These are phyloP conservation scores for Forsythia viridissima DNA, from an alignment of 257 asterid genomes.

Conservation along the genomic window DNA sequence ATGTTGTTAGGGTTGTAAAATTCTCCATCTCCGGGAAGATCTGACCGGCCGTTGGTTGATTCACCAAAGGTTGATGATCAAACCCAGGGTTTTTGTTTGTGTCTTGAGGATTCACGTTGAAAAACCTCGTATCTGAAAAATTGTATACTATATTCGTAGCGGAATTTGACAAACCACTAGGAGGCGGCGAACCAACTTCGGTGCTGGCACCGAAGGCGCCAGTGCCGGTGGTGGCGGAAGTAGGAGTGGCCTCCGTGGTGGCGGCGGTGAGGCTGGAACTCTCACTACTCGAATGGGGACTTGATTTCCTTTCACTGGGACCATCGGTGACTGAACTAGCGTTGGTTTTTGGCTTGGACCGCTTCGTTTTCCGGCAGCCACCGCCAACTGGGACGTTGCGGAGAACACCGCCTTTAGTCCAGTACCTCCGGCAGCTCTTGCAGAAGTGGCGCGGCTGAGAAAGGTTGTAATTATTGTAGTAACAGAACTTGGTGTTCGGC, in stretches of 20 bases:
- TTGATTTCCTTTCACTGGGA: slow-evolving; percentile 34
- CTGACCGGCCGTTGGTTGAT: slow-evolving; percentile 44
- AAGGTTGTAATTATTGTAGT: slow-evolving; percentile 83
- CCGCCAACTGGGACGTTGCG: slow-evolving; percentile 96
- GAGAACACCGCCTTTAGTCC: slow-evolving; percentile 97
- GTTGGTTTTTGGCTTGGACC: slow-evolving; percentile 45
- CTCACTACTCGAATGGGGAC: slow-evolving; percentile 68
- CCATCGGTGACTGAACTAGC: slow-evolving; percentile 19
- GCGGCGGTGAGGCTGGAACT: slow-evolving; percentile 71
- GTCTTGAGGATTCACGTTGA: slow-evolving; percentile 21
- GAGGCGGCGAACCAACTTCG: slow-evolving; percentile 48
- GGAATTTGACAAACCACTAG: slow-evolving; percentile 31
- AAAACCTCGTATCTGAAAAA: slow-evolving; percentile 45
- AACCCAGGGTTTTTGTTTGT: slow-evolving; percentile 18
- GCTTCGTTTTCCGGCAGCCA: slow-evolving; percentile 85
- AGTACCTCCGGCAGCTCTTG: slow-evolving; percentile 84
- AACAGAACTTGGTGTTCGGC: slow-evolving; percentile 79
- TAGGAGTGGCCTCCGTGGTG: slow-evolving; percentile 27
- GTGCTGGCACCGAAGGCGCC: slow-evolving; percentile 17
- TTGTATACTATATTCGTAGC: slow-evolving; percentile 29
- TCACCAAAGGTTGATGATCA: slow-evolving; percentile 40
- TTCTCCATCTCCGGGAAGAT: slow-evolving; percentile 58
- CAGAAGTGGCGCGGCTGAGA: slow-evolving; percentile 96
- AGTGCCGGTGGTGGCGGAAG: slow-evolving; percentile 12
- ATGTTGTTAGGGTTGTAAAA: slow-evolving; percentile 48